phyloP scores from a whole-genome alignment of 1,284 basidiomycete species.

The Salmacisia buchloeana region DNA sequence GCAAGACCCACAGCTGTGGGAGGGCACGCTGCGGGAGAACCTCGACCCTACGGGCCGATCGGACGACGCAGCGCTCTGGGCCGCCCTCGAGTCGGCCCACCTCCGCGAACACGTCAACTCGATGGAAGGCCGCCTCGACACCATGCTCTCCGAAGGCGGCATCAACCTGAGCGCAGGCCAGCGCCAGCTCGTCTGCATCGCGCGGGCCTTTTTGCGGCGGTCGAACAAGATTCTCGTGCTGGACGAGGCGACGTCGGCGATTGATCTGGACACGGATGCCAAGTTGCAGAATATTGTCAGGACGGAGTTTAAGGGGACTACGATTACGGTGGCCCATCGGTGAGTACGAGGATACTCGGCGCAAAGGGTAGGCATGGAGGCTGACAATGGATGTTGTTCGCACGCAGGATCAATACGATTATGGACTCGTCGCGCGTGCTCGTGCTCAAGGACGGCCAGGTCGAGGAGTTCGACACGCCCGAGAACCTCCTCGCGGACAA shows the following conservation, averaged over 20 bases:
- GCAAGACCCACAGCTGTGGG: slow-evolving; percentile 67
- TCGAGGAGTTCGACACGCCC: slow-evolving; percentile 71
- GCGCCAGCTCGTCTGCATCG: slow-evolving; percentile 54
- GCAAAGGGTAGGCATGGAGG: slow-evolving; percentile 59
- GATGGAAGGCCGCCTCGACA: slow-evolving; percentile 69
- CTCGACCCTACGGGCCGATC: slow-evolving; percentile 69
- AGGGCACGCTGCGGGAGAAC: slow-evolving; percentile 77
- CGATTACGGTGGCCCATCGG: slow-evolving; percentile 26
- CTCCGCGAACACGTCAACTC: slow-evolving; percentile 67
- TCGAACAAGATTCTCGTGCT: slow-evolving; percentile 80
- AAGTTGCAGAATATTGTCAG: slow-evolving; percentile 76
- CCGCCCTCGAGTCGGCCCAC: slow-evolving; percentile 66
- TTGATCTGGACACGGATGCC: slow-evolving; percentile 83
- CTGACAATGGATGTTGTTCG: slow-evolving; percentile 2
- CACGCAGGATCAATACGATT: slow-evolving; percentile 79
- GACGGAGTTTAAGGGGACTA: slow-evolving; percentile 52
- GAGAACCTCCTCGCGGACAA: slow-evolving; percentile 60
- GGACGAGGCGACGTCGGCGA: slow-evolving; percentile 66
- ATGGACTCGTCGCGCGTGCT: slow-evolving; percentile 77
- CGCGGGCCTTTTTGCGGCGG: slow-evolving; percentile 50
- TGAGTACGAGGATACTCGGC: slow-evolving; percentile 7
- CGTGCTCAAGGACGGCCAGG: slow-evolving; percentile 72
- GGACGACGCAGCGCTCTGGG: slow-evolving; percentile 72
- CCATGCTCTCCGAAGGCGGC: slow-evolving; percentile 72
- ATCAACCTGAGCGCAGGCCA: slow-evolving; percentile 75